These are phyloP conservation scores for Cryphonectria nitschkei DNA, from an alignment of 2,329 filamentous ascomycete genomes.

Conservation along the genomic window DNA sequence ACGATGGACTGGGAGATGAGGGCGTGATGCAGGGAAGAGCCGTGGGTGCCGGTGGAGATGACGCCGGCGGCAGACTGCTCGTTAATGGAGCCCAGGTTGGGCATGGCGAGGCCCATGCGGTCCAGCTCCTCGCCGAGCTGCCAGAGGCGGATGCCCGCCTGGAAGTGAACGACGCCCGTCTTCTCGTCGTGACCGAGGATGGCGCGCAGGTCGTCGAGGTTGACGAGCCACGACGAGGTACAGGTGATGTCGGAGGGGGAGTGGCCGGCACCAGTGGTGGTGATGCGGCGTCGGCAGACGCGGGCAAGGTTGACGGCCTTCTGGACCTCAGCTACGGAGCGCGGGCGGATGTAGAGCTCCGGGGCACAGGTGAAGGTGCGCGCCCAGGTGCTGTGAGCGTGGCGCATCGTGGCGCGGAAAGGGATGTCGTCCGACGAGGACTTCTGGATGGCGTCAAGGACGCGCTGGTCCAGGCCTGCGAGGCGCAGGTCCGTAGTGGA, in stretches of 20 bases:
- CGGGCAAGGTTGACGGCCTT: constrained; percentile 82
- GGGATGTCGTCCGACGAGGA: constrained; percentile 53
- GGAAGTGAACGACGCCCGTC: constrained; percentile 71
- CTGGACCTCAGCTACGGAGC: constrained; percentile 78
- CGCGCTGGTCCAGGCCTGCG: constrained; percentile 26
- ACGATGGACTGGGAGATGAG: constrained; percentile 79
- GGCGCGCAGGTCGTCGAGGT: constrained; percentile 80
- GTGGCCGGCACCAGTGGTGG: constrained; percentile 52
- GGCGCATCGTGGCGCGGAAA: constrained; percentile 73
- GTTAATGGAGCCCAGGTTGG: constrained; percentile 93
- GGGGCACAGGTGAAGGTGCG: constrained; percentile 87
- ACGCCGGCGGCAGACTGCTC: constrained; percentile 91
- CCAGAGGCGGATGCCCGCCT: constrained; percentile 86
- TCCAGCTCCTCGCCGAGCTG: constrained; percentile 76
- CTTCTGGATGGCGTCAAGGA: constrained; percentile 26
- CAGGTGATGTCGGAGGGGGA: constrained; percentile 30
- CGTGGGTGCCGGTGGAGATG: constrained; percentile 91
- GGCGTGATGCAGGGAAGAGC: constrained; percentile 82
- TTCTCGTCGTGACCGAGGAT: constrained; percentile 71
- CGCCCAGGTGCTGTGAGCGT: constrained; percentile 92
- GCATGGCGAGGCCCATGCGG: constrained; percentile 77
- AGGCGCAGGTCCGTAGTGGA: constrained; percentile 24
- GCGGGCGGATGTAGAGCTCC: constrained; percentile 87
- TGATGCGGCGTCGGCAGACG: constrained; percentile 77
- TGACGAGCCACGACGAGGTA: constrained; percentile 43